Conservation (phyloP, 805 yeast genomes). For the Candida arabinofermentans region DNA sequence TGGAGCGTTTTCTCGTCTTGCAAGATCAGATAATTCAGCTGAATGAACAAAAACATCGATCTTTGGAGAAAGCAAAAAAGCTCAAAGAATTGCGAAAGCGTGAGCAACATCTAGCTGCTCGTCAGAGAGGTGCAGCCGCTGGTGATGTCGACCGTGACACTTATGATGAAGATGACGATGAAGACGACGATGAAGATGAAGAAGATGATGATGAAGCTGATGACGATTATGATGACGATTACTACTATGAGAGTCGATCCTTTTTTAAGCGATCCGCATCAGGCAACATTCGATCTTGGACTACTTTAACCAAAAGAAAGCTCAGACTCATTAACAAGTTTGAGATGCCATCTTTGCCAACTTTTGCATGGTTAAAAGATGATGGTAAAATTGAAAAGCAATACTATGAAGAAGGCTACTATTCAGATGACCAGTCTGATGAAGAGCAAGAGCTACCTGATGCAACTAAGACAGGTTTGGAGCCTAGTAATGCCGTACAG, state of each 20-base stretch:
- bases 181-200: conserved; percentile 12
- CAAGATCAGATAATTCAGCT: conserved; percentile 68
- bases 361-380: conserved; percentile 30
- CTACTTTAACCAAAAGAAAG: conserved; percentile 23
- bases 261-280: conserved; percentile 3
- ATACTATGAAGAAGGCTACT: conserved; percentile 32
- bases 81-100: conserved; percentile 11
- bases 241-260: too few species aligned
- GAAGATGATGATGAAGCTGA: conserved; percentile 10
- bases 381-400: conserved; percentile 31
- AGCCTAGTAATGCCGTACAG: too few species aligned
- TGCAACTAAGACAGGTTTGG: too few species aligned
- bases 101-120: neutral
- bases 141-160: neutral
- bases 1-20: conserved; percentile 54
- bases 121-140: neutral
- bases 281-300: conserved; percentile 14
- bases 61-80: conserved; percentile 15
- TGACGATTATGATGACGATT: too few species aligned
- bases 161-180: conserved; percentile 11
- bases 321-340: conserved; percentile 31
- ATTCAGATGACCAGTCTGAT: conserved; percentile 17
- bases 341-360: conserved; percentile 41
- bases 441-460: neutral
- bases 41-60: conserved; percentile 44